Evolutionary conservation across 257 asterid genomes (phyloP).

Genomic region (Lycium ferocissimum): DNA sequence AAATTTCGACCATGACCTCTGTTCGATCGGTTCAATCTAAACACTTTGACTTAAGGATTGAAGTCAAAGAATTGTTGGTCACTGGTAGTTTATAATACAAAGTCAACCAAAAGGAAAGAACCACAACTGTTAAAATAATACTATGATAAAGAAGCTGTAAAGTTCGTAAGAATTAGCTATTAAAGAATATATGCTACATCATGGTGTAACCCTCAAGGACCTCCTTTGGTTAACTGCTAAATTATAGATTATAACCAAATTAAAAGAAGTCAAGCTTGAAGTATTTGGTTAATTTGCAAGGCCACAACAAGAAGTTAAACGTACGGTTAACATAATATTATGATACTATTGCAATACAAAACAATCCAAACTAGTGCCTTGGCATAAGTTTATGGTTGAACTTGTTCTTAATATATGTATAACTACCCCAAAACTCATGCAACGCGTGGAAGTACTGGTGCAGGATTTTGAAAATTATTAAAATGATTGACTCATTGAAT

Average conservation of each 20-base stretch:
- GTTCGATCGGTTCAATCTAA: conserved; percentile 38
- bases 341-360: not conserved
- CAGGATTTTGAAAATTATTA: conserved; percentile 10
- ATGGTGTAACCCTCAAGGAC: not conserved
- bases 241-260: not conserved
- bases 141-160: not conserved
- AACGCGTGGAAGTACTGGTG: not conserved
- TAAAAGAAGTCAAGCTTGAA: not conserved
- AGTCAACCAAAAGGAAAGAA: not conserved
- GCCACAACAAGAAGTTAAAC: not conserved
- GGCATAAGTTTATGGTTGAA: not conserved
- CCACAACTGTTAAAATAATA: not conserved
- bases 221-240: not conserved
- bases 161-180: not conserved
- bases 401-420: not conserved
- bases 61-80: conserved; percentile 44
- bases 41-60: conserved; percentile 44
- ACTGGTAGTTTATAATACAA: not conserved
- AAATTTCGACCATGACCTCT: conserved; percentile 38
- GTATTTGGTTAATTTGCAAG: not conserved
- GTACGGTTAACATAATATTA: not conserved
- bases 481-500: not conserved
- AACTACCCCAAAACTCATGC: not conserved
- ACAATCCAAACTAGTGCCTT: not conserved
- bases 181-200: not conserved